Evolutionary conservation across 2,329 filamentous ascomycete genomes (phyloP), one percentile per base, ranked within the genome.

Genomic region (Epichloe aotearoae): DNA sequence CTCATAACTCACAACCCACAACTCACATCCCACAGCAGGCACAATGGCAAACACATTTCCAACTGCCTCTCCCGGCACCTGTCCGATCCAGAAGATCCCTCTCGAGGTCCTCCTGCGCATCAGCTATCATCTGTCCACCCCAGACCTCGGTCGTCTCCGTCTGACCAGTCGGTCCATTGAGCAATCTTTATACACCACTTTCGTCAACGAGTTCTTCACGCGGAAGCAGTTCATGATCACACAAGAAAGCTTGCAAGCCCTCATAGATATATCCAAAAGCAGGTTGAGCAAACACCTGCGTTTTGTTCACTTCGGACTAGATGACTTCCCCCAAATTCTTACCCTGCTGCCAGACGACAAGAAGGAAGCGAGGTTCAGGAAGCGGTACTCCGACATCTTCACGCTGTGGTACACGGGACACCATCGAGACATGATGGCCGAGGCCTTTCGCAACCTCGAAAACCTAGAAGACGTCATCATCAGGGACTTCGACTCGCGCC

Each of bases 151-250:
- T 52, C 61, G 64, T 12, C 60, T 84, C 7, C 79, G 82, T 6
- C 64, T 73, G 15, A 71, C 71, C 3, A 82, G 79, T 66, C 77
- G 73, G 50, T 61, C 68, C 17, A 59, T 81, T 12, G 80, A 84
- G 59, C 64, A 64, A 19, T 66, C 69, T 2, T 66, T 83, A 12
- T 77, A 78, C 62, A 67, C 72, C 46, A 69, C 68, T 36, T 85
- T 84, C 56, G 69, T 74, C 30, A 67, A 67, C 23, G 80, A 83
- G 55, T 86, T 82, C 68, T 86, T 86, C 64, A 70, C 67, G 47
- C 80, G 79, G 61, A 78, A 76, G 58, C 80, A 84, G 59, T 86
- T 84, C 64, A 81, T 83, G 75, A 59, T 83, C 50, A 74, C 73
- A 2, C 67, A 76, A 36, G 64, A 70, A 56, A 84, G 80, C 57